These are phyloP conservation scores for Boletus edulis DNA, from an alignment of 768 basidiomycete species.

Conservation along the genomic window DNA sequence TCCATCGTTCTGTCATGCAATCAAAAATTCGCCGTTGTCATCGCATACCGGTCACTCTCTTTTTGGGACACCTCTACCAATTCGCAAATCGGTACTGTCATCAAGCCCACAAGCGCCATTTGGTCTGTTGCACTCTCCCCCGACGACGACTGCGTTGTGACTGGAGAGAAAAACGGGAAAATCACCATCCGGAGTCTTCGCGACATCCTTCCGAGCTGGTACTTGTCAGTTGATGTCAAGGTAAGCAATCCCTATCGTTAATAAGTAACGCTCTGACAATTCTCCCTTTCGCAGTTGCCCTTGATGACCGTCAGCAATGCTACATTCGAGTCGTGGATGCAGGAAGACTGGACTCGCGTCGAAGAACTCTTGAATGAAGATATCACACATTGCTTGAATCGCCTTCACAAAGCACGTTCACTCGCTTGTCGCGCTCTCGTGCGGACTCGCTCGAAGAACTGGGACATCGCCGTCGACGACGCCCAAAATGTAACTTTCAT, in stretches of 20 bases:
- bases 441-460: background rate
- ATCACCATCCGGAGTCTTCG: background rate
- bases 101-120: background rate
- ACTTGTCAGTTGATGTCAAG: background rate
- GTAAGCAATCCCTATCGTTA: background rate
- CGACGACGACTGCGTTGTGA: background rate
- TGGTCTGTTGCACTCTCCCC: background rate
- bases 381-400: background rate
- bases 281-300: background rate
- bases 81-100: background rate
- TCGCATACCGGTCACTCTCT: background rate
- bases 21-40: too few relatives aligned
- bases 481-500: background rate
- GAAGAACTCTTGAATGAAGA: constrained; percentile 3
- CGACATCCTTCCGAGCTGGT: background rate
- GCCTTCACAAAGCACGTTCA: background rate
- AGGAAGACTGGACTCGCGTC: background rate
- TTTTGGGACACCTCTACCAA: background rate
- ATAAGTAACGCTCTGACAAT: background rate
- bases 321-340: background rate
- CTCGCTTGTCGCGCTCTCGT: constrained; percentile 2
- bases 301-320: background rate
- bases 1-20: too few relatives aligned
- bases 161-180: background rate
- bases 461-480: constrained; percentile 1